phyloP scores from a whole-genome alignment of 169 alveolate species.

The Besnoitia besnoiti region DNA sequence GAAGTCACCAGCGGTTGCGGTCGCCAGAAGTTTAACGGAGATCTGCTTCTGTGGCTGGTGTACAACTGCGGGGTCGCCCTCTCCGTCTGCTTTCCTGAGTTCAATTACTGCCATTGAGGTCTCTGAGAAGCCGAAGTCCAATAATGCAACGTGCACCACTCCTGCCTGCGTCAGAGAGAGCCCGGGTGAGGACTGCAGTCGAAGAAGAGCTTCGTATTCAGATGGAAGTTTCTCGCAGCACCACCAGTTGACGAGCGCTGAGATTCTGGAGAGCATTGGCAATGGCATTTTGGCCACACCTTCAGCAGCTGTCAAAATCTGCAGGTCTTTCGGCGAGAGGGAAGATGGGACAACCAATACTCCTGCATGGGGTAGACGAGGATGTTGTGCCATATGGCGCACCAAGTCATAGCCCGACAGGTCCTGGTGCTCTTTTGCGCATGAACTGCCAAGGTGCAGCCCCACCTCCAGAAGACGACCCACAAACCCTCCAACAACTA shows the following conservation, averaged over 20 bases:
- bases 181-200: not conserved
- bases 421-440: not conserved
- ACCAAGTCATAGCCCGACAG: not conserved
- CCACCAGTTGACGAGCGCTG: slow-evolving; percentile 42
- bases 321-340: not conserved
- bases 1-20: not conserved
- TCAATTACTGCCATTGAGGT: not conserved
- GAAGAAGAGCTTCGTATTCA: not conserved
- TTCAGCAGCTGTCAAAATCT: not conserved
- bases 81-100: slow-evolving; percentile 2
- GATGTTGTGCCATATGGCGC: not conserved
- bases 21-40: not conserved
- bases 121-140: slow-evolving; percentile 13
- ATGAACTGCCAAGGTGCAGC: not conserved
- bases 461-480: not conserved
- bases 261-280: not conserved
- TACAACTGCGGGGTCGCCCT: not conserved
- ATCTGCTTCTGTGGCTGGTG: slow-evolving; percentile 17
- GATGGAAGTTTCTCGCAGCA: slow-evolving; percentile 34
- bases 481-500: slow-evolving; percentile 5
- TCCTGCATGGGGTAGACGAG: not conserved
- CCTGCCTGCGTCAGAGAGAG: not conserved
- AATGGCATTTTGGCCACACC: not conserved
- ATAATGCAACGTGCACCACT: slow-evolving; percentile 3
- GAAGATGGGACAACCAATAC: slow-evolving; percentile 19